Evolutionary conservation across 169 alveolate genomes (phyloP).

Genomic region (Eimeria brunetti): DNA sequence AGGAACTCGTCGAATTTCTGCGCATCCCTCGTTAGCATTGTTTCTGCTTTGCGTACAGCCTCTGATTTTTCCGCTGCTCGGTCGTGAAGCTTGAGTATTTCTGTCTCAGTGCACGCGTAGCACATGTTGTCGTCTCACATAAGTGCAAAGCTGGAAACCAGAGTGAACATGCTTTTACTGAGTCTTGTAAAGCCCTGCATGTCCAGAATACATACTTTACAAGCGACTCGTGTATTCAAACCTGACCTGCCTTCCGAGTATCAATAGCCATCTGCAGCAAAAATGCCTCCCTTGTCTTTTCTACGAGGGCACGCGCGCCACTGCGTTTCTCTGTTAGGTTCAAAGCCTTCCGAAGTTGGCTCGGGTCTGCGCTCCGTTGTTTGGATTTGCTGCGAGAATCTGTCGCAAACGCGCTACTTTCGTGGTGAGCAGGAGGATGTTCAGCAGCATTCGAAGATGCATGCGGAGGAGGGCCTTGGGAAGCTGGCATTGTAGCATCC

Average conservation of each 20-base stretch:
- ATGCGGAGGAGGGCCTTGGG: background rate
- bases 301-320: conserved; percentile 79
- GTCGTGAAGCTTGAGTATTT: conserved; percentile 85
- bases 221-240: background rate
- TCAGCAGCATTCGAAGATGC: background rate
- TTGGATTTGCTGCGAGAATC: background rate
- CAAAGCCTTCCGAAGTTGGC: background rate
- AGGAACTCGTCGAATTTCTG: conserved; percentile 73
- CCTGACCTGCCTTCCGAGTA: conserved; percentile 82
- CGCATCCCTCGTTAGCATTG: conserved; percentile 78
- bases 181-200: background rate
- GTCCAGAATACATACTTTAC: background rate
- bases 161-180: background rate
- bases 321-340: conserved; percentile 38
- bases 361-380: background rate
- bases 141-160: background rate
- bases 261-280: conserved; percentile 83
- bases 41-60: conserved; percentile 83
- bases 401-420: background rate
- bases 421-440: conserved; percentile 3
- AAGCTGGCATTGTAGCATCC: background rate
- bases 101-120: conserved; percentile 7
- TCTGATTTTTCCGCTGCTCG: conserved; percentile 82
- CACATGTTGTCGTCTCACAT: background rate
- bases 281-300: conserved; percentile 84